Evolutionary conservation across 2,329 filamentous ascomycete species (phyloP).

Genomic region (Conoideocrella luteorostrata): DNA sequence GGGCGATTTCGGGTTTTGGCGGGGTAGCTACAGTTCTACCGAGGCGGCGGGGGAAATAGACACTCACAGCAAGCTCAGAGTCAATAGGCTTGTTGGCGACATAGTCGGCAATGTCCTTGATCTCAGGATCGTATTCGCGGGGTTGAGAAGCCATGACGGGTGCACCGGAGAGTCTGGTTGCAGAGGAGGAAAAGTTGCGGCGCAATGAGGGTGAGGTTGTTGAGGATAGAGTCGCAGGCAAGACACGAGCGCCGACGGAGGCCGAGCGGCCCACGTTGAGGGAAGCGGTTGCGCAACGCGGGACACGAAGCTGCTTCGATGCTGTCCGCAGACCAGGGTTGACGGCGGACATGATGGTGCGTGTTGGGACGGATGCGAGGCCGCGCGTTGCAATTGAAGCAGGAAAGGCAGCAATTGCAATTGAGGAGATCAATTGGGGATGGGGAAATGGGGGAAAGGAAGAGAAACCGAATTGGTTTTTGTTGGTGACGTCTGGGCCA

Average conservation of each 20-base stretch:
- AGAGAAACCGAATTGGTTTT: background rate
- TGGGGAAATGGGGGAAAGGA: slow-evolving; percentile 10
- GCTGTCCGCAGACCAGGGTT: slow-evolving; percentile 48
- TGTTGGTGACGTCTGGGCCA: background rate
- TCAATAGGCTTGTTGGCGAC: slow-evolving; percentile 87
- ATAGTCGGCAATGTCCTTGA: slow-evolving; percentile 91
- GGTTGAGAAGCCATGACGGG: slow-evolving; percentile 43
- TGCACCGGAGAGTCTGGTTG: slow-evolving; percentile 40
- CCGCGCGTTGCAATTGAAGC: slow-evolving; percentile 5
- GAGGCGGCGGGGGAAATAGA: background rate
- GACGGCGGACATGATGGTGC: slow-evolving; percentile 44
- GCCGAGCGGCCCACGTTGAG: slow-evolving; percentile 15
- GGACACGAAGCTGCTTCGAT: slow-evolving; percentile 46
- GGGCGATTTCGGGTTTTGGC: no score
- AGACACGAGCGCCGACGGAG: slow-evolving; percentile 21
- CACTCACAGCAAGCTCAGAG: slow-evolving; percentile 83
- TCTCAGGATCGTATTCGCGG: slow-evolving; percentile 79
- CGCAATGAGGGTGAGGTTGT: slow-evolving; percentile 17
- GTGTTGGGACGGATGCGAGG: background rate
- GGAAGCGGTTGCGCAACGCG: slow-evolving; percentile 18
- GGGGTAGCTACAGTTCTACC: background rate
- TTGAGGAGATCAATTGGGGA: no score
- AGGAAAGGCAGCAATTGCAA: background rate
- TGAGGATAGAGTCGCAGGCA: slow-evolving; percentile 21
- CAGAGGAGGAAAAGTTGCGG: slow-evolving; percentile 43